Percentiles rank a stretch among this genome's conserved stretches.
These are phyloP conservation scores for Hordeum marinum DNA, from an alignment of 176 grass and related monocot genomes.

Conservation along the genomic window DNA sequence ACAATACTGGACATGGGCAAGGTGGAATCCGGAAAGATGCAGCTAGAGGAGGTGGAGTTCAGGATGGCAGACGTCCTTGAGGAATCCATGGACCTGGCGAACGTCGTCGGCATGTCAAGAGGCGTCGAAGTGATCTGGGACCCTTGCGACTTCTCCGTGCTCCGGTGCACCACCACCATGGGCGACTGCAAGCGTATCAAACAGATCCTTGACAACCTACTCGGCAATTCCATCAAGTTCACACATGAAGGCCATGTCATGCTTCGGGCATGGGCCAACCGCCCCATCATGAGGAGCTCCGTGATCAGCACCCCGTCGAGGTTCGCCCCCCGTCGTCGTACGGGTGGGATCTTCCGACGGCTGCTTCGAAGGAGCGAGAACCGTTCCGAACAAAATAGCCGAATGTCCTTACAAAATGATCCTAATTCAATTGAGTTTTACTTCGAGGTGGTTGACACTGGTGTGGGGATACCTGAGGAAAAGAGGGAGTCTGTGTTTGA, in stretches of 20 bases:
- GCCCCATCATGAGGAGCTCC: conserved; percentile 19
- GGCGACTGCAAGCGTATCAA: conserved; percentile 59
- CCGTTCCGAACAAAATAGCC: background rate
- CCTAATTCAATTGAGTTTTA: conserved; percentile 43
- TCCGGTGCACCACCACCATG: conserved; percentile 21
- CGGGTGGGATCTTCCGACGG: background rate
- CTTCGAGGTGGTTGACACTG: conserved; percentile 75
- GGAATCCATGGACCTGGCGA: conserved; percentile 62
- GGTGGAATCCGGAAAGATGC: conserved; percentile 81
- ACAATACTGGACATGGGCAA: conserved; percentile 71
- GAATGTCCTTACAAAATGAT: conserved; percentile 20
- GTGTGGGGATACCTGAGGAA: conserved; percentile 63
- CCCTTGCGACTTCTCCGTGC: conserved; percentile 64
- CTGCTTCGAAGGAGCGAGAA: conserved; percentile 8
- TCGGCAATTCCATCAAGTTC: conserved; percentile 82
- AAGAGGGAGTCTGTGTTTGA: conserved; percentile 74
- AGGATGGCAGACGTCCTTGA: conserved; percentile 63
- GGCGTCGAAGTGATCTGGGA: conserved; percentile 82
- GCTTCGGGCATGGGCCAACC: conserved; percentile 60
- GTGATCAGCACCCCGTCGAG: conserved; percentile 14
- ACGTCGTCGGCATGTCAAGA: conserved; percentile 40
- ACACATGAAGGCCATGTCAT: conserved; percentile 49
- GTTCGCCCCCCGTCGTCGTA: background rate
- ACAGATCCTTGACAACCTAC: conserved; percentile 78
- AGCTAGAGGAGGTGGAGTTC: conserved; percentile 58